Base-by-base conservation (phyloP, 768 basidiomycete species). In the Candolleomyces aberdarensis region DNA sequence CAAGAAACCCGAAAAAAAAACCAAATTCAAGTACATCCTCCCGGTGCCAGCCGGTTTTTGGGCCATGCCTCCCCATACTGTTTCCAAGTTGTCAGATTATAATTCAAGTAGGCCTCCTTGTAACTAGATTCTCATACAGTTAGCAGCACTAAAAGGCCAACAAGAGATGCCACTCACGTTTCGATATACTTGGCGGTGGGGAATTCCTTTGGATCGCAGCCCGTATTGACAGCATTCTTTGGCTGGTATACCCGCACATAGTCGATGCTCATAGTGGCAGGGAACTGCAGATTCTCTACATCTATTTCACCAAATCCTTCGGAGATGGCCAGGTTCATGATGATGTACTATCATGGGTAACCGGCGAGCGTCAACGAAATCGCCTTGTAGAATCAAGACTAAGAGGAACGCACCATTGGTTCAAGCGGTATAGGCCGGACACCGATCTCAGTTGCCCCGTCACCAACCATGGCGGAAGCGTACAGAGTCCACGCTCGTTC, bases 141-240 rank as follows among this genome's bases (percentile, higher is more conserved):
- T 19, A 63, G 41, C 61, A 19, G 41, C 17, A 41, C 75, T 72
- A 57, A 31, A 29, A 5, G 19, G 44, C 5, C 47, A 15, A 7
- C 50, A 48, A 53, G 46, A 39, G 39, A 40, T 44, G 53, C 17
- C 1, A 67, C 72, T 9, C 71, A 88, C 85, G 80, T 75, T 19
- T 85, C 69, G 66, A 94, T 96, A 68, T 95, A 95, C 1, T 78
- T 72, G 9, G 75, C 69, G 0, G 94, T 96, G 0, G 93, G 92
- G 69, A 80, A 85, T 13, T 80, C 78, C 5, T 67, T 64, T 7
- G 92, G 91, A 68, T 91, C 87, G 64, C 87, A 88, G 1, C 87
- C 85, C 52, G 84, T 74, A 64, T 85, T 85, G 46, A 77, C 72
- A 40, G 71, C 62, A 58, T 79, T 74, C 58, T 76, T 74, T 9